Conservation (phyloP, 2,329 filamentous ascomycete genomes). For the Chalara sp. region DNA sequence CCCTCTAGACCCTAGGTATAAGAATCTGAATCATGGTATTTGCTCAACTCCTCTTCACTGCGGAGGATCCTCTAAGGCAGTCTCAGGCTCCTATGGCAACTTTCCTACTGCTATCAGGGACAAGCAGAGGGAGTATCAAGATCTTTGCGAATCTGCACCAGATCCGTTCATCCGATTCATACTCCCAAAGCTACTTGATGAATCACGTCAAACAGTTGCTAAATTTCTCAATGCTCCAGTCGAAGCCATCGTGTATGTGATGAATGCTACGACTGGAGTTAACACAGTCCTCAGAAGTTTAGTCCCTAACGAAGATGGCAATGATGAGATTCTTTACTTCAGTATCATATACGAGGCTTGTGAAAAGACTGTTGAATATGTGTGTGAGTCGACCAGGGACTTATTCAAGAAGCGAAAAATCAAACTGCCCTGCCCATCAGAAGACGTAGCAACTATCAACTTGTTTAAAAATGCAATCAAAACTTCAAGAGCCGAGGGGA, state of each 20-base stretch:
- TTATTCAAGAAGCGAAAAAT: conserved; percentile 46
- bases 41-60: neutral
- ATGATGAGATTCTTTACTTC: conserved; percentile 74
- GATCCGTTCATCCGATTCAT: conserved; percentile 72
- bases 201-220: conserved; percentile 58
- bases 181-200: conserved; percentile 55
- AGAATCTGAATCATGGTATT: conserved; percentile 31
- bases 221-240: conserved; percentile 57
- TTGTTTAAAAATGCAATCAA: conserved; percentile 54
- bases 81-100: conserved; percentile 67
- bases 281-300: conserved; percentile 78
- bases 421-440: conserved; percentile 58
- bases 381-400: conserved; percentile 56
- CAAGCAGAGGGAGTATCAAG: conserved; percentile 57
- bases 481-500: conserved; percentile 45
- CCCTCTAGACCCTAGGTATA: conserved; percentile 24
- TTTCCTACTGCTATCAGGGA: conserved; percentile 57
- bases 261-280: conserved; percentile 72
- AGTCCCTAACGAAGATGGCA: conserved; percentile 48
- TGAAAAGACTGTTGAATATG: conserved; percentile 64
- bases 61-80: neutral
- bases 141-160: conserved; percentile 58
- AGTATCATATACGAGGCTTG: conserved; percentile 46
- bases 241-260: conserved; percentile 66
- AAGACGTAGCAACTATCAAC: conserved; percentile 58